A percentile compares a stretch with the other conserved stretches of the same genome.
Evolutionary conservation across 192 early-diverging fungal species (phyloP).

Genomic region (Geranomyces variabilis): DNA sequence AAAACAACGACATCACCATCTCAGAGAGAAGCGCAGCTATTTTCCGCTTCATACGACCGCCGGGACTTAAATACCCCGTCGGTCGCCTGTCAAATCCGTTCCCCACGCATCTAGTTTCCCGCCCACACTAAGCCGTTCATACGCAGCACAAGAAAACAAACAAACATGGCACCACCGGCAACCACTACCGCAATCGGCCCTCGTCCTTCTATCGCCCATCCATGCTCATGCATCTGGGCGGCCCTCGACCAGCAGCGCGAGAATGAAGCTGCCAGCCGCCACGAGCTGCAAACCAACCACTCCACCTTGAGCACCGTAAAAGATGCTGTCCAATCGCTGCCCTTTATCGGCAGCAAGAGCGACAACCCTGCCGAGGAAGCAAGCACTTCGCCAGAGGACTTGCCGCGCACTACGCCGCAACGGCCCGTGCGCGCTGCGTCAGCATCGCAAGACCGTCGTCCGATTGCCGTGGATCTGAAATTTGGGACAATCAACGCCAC

Average conservation of each 20-base stretch:
- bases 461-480: background rate
- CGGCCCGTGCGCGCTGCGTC: background rate
- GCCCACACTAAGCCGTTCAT: no score
- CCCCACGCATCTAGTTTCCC: no score
- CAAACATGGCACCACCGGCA: background rate
- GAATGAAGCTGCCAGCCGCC: background rate
- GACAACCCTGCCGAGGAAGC: constrained; percentile 1
- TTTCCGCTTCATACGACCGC: no score
- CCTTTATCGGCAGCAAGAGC: background rate
- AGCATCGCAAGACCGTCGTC: background rate
- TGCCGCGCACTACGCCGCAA: constrained; percentile 1
- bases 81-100: no score
- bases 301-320: constrained; percentile 6
- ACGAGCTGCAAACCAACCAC: background rate
- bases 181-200: background rate
- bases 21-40: no score
- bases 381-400: background rate
- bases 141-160: no score
- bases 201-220: background rate
- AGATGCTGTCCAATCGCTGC: background rate
- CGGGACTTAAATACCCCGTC: no score
- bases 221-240: constrained; percentile 11
- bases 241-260: constrained; percentile 9
- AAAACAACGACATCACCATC: no score
- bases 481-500: constrained; percentile 5